Base-by-base conservation (phyloP, 768 basidiomycete genomes). In the Exidia glandulosa region DNA sequence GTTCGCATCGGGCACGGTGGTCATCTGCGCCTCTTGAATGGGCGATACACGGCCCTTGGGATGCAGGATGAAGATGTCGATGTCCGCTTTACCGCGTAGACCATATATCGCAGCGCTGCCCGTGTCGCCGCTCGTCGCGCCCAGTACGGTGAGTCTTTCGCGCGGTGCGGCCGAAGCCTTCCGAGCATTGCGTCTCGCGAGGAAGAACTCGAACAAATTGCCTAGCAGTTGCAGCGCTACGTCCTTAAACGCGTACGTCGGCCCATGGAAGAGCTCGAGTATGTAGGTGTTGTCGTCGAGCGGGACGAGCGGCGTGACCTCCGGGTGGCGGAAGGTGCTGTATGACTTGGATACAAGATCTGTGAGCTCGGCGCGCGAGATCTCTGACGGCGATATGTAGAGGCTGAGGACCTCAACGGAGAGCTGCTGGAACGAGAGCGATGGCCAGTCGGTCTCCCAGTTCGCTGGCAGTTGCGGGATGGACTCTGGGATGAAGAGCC, bases 61-160 rank as follows among this genome's bases (percentile, higher is more conserved):
- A 69, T 96, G 93, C n/a, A 98, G 82, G 67, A 99, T 98, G 76
- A 96, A 98, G 69, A 98, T 95, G 56, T 91, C 91, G 64, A 99
- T 80, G 69, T 97, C 90, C 58, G 86, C 84, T 72, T 98, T 99
- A 66, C 86, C 87, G 41, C 95, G 85, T 19, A 99, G 80, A 50
- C 96, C 96, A 70, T 99, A 98, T 69, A 99, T 99, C 16, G 96
- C 96, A 32, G 96, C 96, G 69, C 95, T 97, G 67, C 96, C 96
- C 0, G 96, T 99, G 72, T 99, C 96, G 16, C 96, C 96, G 67
- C 91, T 94, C 0, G 95, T 99, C 0, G 95, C 96, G 47, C 96
- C 96, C 36, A 98, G 85, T 2, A 99, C 90, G 0, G 96, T 98
- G 70, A 99, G 75, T 67, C 76, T 82, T 68, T 95, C 89, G 57